Evolutionary conservation across 768 basidiomycete genomes (phyloP), one percentile per base, ranked within the genome.

Genomic region (Chiua virens): DNA sequence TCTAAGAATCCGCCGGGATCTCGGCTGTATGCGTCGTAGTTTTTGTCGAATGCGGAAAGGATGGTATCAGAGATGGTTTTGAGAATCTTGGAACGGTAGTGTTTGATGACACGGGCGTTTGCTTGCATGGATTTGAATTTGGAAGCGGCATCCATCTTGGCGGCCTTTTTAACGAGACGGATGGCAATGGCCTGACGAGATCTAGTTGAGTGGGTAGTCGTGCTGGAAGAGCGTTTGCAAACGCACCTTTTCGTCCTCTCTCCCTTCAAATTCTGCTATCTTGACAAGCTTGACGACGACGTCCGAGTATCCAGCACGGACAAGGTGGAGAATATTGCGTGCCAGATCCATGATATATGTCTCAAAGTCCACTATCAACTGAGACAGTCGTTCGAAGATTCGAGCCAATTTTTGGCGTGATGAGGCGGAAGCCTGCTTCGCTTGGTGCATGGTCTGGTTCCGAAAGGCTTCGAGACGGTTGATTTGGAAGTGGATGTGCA

Each of bases 91-190:
- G 89, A 85, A 17, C 95, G 85, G 68, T 98, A 98, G 68, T 97
- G 91, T 71, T 98, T 99, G 67, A 98, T 83, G 30, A 92, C 77
- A 38, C 96, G 86, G 13, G 95, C 91, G 58, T 93, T 86, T 40
- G 94, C 94, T 70, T 92, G 89, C 79, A 95, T 84, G 14, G 92
- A 96, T 64, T 84, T 90, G 74, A 92, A 95, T 69, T 92, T 94
- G 11, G 91, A 86, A 1, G 97, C 92, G 18, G 93, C n/a, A n/a
- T n/a, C n/a, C n/a, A n/a, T n/a, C n/a, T n/a, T n/a, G n/a, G n/a
- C n/a, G n/a, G n/a, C n/a, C 68, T 94, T 96, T 69, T 94, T 96
- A 50, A 98, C 89, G 20, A 99, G 86, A 45, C 89, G 82, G 64
- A 98, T 90, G 34, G 91, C 95, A 30, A 97, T 86, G 8, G 96